phyloP scores from a whole-genome alignment of 371 early-diverging fungal genomes.

The Rhizomucor miehei region DNA sequence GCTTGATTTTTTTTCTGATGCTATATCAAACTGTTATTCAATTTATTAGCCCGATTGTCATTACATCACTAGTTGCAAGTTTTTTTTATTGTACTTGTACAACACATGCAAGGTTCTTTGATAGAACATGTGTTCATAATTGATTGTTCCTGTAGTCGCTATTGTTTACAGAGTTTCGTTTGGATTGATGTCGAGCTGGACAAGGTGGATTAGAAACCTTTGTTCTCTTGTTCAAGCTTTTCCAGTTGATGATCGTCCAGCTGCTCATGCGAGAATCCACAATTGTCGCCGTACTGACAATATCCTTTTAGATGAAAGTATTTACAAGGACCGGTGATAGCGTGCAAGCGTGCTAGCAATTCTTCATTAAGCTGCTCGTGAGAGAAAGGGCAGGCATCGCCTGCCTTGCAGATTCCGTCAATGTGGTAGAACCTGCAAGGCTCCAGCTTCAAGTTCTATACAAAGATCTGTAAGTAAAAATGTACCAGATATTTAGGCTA shows the following conservation, averaged over 20 bases:
- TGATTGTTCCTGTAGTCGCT: no score
- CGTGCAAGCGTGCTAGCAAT: conserved; percentile 6
- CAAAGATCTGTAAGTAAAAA: conserved; percentile 6
- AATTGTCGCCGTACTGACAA: conserved; percentile 27
- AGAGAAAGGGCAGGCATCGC: conserved; percentile 25
- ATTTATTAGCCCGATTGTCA: no score
- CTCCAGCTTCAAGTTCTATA: conserved; percentile 29
- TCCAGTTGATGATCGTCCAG: background rate
- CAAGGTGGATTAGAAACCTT: no score
- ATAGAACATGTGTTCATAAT: no score
- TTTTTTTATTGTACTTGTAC: no score
- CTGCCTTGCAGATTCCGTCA: conserved; percentile 18
- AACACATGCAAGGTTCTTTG: no score
- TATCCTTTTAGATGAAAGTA: conserved; percentile 37
- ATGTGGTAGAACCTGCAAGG: conserved; percentile 39
- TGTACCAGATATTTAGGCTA: no score
- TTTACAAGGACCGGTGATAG: conserved; percentile 30
- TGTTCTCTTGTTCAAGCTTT: background rate
- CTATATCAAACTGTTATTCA: no score
- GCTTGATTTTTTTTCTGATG: no score
- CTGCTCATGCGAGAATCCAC: conserved; percentile 24
- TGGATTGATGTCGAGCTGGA: no score
- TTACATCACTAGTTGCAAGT: no score
- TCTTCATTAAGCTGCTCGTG: conserved; percentile 21
- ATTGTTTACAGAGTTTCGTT: no score